Evolutionary conservation across 257 asterid species (phyloP).

Genomic region (Striga asiatica): DNA sequence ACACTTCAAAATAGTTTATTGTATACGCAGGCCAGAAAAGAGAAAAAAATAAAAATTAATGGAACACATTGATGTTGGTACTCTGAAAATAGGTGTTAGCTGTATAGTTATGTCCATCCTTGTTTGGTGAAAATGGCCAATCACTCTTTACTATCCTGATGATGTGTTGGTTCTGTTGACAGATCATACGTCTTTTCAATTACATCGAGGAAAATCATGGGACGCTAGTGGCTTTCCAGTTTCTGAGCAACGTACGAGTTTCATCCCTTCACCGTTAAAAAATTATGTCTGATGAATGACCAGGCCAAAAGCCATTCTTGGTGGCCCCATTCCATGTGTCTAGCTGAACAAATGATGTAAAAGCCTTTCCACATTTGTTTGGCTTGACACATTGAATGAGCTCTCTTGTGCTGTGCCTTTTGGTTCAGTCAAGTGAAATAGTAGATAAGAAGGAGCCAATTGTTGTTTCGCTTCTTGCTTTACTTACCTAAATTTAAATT

Average conservation of each 20-base stretch:
- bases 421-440: no score
- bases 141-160: constrained; percentile 20
- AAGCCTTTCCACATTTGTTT: no score
- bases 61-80: background rate
- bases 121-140: constrained; percentile 7
- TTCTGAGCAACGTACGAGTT: constrained; percentile 74
- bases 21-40: background rate
- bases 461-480: no score
- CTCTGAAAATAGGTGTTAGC: background rate
- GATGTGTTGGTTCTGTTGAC: constrained; percentile 24
- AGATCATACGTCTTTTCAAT: constrained; percentile 79
- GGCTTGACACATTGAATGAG: no score
- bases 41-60: background rate
- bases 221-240: constrained; percentile 66
- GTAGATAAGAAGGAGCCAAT: no score
- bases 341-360: no score
- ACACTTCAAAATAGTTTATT: background rate
- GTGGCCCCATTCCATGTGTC: no score
- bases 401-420: no score
- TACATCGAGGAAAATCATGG: constrained; percentile 84
- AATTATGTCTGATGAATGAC: no score
- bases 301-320: no score
- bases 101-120: background rate
- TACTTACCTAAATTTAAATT: no score
- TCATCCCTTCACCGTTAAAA: no score